Evolutionary conservation across 805 yeast genomes (phyloP).

Genomic region (Candida sphagnicola): DNA sequence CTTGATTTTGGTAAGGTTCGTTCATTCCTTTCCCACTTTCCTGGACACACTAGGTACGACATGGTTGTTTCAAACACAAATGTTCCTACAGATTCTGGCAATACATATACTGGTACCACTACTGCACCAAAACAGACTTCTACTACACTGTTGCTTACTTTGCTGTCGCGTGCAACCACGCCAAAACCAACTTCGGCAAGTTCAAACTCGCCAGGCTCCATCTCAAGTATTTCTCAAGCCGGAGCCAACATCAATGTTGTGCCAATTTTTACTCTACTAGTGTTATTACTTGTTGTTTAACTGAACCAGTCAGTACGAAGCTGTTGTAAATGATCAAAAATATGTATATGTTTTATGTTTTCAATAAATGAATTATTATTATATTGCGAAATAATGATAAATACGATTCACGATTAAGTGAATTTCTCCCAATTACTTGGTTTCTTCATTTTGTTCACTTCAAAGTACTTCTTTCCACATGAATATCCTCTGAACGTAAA

Average conservation of each 20-base stretch:
- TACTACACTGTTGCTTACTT: no score
- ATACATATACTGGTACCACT: not conserved
- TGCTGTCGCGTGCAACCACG: no score
- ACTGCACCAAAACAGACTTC: not conserved
- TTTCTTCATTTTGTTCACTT: constrained; percentile 50
- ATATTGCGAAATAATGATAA: no score
- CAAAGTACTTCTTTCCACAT: constrained; percentile 63
- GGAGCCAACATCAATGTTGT: not conserved
- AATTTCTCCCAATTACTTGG: constrained; percentile 70
- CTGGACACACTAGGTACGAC: not conserved
- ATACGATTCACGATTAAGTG: constrained; percentile 19
- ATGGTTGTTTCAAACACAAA: not conserved
- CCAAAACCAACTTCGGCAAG: no score
- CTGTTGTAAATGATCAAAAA: no score
- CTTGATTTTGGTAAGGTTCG: not conserved
- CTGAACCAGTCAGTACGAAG: no score
- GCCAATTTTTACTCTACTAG: not conserved
- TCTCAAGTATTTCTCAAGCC: not conserved
- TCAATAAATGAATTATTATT: not conserved
- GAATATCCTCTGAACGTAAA: constrained; percentile 67
- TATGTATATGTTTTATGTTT: not conserved
- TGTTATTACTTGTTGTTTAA: not conserved
- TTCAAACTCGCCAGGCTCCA: no score
- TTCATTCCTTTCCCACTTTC: not conserved
- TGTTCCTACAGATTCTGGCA: no score